Base-by-base conservation (phyloP, 164 flowering plant species). In the Chimonanthus salicifolius region DNA sequence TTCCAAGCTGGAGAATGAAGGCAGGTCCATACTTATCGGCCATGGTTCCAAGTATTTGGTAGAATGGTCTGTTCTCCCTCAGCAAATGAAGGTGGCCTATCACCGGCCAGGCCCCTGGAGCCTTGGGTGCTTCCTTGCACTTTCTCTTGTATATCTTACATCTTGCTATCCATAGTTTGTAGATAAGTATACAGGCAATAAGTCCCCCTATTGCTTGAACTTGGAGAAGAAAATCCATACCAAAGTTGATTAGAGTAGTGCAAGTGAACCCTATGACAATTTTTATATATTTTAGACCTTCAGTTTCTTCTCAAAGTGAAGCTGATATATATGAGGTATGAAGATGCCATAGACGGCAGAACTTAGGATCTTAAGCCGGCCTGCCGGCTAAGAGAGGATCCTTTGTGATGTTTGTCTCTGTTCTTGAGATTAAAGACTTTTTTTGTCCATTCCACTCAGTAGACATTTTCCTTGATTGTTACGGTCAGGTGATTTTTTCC, bases 1-100 rank as follows among this genome's bases (percentile, higher is more conserved):
- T 13, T 20, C 81, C 78, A 1, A 78, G 70, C 9, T 70, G 69
- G 16, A 78, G 47, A 5, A 6, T 63, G 67, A 78, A 78, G 5
- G 51, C 63, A 10, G 78, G 81, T 3, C 78, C 78, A 4, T 68
- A 71, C 20, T 74, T 58, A 62, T 75, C 81, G 7, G 81, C 77
- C 70, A 75, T 49, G 64, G 58, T 72, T 10, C 74, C 78, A 4
- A 75, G 51, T 46, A 9, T 49, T 2, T 21, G 47, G n/a, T 60
- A 20, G 43, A 49, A 49, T 0, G 33, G 47, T 7, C 20, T 16
- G 2, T 9, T 15, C 5, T 20, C 70, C 6, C 20, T 1, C 18
- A 75, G 44, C 58, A 72, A 48, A 69, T 44, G 78, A 46, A 78
- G 75, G 72, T 78, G 81, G 54, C 77, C 80, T 7, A 71, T 74